Evolutionary conservation across 225 moss, liverwort and hornwort genomes (phyloP), one percentile per base, ranked within the genome.

Genomic region (Asterella californica): DNA sequence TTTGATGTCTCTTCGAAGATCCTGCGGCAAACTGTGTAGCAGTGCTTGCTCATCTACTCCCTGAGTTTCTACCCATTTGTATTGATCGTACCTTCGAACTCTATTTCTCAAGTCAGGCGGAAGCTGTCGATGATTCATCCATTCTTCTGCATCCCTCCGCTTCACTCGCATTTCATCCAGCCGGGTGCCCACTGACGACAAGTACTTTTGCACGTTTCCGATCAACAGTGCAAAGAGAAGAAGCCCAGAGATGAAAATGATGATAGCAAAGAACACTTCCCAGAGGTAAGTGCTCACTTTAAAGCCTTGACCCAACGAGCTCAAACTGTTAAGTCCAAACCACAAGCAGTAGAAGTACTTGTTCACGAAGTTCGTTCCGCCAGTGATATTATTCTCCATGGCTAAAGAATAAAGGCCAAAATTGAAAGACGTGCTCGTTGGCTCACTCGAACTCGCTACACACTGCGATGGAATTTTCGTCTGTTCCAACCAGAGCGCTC

Each of bases 91-190:
- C 11, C 88, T 86, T 14, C 91, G 85, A 14, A 92, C 88, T 29
- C 92, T 86, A n/a, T 86, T 67, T 46, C 66, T 0, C 32, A 92
- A 78, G 2, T 83, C 68, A 1, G 50, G 27, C 2, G 91, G 91
- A 33, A 92, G 82, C 84, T 83, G 83, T 11, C 92, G 85, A 59
- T 75, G 92, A 9, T 54, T 75, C 92, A 92, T 92, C 92, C 92
- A 92, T 30, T 79, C 86, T 78, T 92, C 92, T 24, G 90, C 74
- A 63, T 92, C 90, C 59, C 90, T 83, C 47, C 90, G 89, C 81
- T 89, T 90, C 62, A 92, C 89, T 77, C 90, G 73, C 90, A 90
- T 92, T 85, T 92, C 90, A 74, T 92, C 92, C 73, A 86, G 70
- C 70, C 90, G 85, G 45, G 83, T 42, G 10, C 89, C 89, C 18